These are phyloP conservation scores for Selenicereus undatus DNA, from an alignment of 148 eudicot species.

Conservation along the genomic window DNA sequence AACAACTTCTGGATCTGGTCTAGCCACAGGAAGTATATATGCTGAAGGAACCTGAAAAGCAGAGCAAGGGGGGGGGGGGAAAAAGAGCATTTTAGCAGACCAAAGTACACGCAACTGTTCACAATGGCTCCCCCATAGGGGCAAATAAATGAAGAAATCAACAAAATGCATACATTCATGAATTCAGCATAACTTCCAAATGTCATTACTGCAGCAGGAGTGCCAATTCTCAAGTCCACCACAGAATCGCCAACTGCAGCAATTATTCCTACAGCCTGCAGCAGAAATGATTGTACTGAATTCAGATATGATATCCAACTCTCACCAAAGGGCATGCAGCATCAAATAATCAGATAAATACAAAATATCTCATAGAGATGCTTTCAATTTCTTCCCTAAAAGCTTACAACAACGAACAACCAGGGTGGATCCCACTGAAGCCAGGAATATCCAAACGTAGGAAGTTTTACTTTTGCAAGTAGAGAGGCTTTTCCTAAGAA, in stretches of 20 bases:
- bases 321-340: background rate
- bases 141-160: background rate
- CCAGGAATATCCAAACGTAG: background rate
- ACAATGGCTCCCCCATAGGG: background rate
- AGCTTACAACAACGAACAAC: background rate
- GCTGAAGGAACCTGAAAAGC: slow-evolving; percentile 69
- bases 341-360: background rate
- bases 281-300: slow-evolving; percentile 3
- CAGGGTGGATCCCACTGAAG: background rate
- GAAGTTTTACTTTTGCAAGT: background rate
- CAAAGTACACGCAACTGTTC: background rate
- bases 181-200: slow-evolving; percentile 93
- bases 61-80: slow-evolving; percentile 1
- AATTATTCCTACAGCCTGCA: slow-evolving; percentile 92
- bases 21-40: slow-evolving; percentile 82
- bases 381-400: background rate
- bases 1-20: slow-evolving; percentile 94
- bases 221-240: slow-evolving; percentile 59
- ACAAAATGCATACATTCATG: slow-evolving; percentile 46
- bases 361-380: background rate
- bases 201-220: slow-evolving; percentile 89
- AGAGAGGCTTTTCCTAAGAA: background rate
- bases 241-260: slow-evolving; percentile 82
- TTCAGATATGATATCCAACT: background rate
- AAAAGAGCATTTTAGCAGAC: background rate